Percentiles rank a stretch among this genome's conserved stretches.
These are phyloP conservation scores for Fusarium nelsonii DNA, from an alignment of 2,329 filamentous ascomycete genomes.

Conservation along the genomic window DNA sequence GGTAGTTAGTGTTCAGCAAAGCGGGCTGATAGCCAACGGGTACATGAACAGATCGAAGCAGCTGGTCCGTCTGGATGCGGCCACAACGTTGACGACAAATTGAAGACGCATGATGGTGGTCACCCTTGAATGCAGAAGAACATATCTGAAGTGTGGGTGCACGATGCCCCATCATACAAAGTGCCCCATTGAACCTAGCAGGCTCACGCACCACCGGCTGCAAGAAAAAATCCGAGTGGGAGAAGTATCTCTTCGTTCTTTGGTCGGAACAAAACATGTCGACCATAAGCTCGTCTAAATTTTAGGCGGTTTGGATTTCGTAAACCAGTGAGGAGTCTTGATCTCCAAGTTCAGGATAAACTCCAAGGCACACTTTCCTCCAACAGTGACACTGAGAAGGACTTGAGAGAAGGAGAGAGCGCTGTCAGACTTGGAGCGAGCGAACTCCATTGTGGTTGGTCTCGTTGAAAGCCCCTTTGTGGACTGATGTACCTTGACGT, in stretches of 20 bases:
- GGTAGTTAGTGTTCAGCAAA: constrained; percentile 5
- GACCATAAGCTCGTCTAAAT: neutral
- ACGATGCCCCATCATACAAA: constrained; percentile 44
- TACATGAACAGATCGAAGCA: constrained; percentile 14
- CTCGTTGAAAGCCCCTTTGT: constrained; percentile 40
- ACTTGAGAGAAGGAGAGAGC: constrained; percentile 12
- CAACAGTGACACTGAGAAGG: constrained; percentile 36
- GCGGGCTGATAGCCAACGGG: constrained; percentile 2
- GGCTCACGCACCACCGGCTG: constrained; percentile 16
- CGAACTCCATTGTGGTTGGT: constrained; percentile 41
- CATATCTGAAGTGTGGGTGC: constrained; percentile 41
- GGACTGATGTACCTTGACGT: constrained; percentile 50
- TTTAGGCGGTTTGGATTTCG: neutral
- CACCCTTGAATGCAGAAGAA: constrained; percentile 44
- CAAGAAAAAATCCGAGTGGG: neutral
- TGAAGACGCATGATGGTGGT: constrained; percentile 41
- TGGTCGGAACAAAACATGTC: neutral
- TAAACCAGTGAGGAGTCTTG: neutral
- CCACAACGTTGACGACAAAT: constrained; percentile 22
- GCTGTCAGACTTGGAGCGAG: constrained; percentile 32
- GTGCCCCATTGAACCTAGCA: constrained; percentile 41
- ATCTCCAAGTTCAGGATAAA: neutral
- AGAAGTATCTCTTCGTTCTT: neutral
- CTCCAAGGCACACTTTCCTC: constrained; percentile 16
- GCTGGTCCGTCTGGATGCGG: constrained; percentile 11